A percentile compares a stretch with the other conserved stretches of the same genome.
These are phyloP conservation scores for Hygrophila difformis DNA, from an alignment of 257 asterid species.

Conservation along the genomic window DNA sequence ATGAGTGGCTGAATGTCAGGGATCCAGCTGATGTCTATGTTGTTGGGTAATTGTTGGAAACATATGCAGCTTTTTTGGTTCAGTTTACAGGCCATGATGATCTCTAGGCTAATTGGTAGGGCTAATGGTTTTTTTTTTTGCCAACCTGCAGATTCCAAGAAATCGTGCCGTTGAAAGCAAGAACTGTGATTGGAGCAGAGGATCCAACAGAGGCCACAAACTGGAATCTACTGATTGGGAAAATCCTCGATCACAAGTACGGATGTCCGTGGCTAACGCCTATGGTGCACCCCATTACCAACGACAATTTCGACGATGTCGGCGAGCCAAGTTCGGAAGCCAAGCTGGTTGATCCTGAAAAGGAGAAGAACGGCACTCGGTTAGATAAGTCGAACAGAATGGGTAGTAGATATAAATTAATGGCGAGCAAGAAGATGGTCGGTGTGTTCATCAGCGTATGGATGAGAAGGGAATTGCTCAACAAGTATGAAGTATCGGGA, in stretches of 20 bases:
- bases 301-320: constrained; percentile 29
- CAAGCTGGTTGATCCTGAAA: constrained; percentile 13
- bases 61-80: too few relatives aligned
- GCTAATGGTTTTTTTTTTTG: constrained; percentile 13
- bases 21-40: constrained; percentile 82
- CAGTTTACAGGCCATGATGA: too few relatives aligned
- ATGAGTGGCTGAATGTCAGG: constrained; percentile 79
- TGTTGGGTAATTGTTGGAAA: constrained; percentile 54
- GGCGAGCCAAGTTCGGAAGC: constrained; percentile 12
- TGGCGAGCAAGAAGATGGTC: constrained; percentile 94
- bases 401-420: constrained; percentile 45
- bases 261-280: constrained; percentile 81
- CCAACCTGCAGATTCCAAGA: constrained; percentile 69
- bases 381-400: constrained; percentile 12
- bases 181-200: constrained; percentile 72
- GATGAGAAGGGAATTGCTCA: constrained; percentile 58
- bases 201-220: constrained; percentile 74
- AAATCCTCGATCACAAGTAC: constrained; percentile 53
- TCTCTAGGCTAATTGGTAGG: too few relatives aligned
- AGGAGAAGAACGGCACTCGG: constrained; percentile 16
- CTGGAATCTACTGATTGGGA: constrained; percentile 74
- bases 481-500: constrained; percentile 38
- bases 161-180: constrained; percentile 72
- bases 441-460: constrained; percentile 92
- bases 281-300: constrained; percentile 45